Base-by-base conservation (phyloP, 192 early-diverging fungal genomes). In the Coemansia sp. region DNA sequence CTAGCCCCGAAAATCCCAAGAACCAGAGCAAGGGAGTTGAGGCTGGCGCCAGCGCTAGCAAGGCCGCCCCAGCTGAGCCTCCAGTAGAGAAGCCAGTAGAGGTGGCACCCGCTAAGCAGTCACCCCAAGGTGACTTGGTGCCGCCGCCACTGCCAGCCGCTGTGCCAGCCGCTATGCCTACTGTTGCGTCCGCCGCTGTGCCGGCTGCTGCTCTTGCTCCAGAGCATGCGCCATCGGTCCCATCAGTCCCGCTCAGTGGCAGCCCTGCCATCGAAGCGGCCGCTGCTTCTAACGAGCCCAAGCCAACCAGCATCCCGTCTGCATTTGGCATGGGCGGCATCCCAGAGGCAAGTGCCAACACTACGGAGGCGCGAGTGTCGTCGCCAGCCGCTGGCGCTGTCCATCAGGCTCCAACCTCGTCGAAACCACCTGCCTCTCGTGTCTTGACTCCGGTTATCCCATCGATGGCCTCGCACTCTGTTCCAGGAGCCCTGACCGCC, bases 1-100 rank as follows among this genome's bases (percentile, higher is more conserved):
- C 64, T 11, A 82, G 79, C 41, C 55, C 68, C 2, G 45, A 67
- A 57, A 82, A 82, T 50, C 79, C 79, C 13, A 82, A 82, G 47
- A 73, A 73, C 65, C 26, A 70, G 63, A 26, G 36, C 14, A n/a
- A 28, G 21, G 53, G 52, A 6, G 56, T 62, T 16, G 16, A 18
- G 4, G 45, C 16, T 18, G 31, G 13, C 31, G 45, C 42, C 57
- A 67, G 57, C 56, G 33, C 18, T 45, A 34, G 7, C 47, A 26
- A 48, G 55, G 28, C n/a, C 34, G 47, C 42, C 56, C 21, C 37
- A 42, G 31, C 57, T 25, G 43, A 39, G 14, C n/a, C 45, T 16
- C 18, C 47, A 13, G 37, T 9, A 38, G 37, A 55, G 63, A 50
- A 50, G 48, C 48, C 48, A 50, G 48, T 50, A 50, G 23, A 50